Conservation (phyloP, 2,329 filamentous ascomycete genomes). For the Diaporthe sp. region DNA sequence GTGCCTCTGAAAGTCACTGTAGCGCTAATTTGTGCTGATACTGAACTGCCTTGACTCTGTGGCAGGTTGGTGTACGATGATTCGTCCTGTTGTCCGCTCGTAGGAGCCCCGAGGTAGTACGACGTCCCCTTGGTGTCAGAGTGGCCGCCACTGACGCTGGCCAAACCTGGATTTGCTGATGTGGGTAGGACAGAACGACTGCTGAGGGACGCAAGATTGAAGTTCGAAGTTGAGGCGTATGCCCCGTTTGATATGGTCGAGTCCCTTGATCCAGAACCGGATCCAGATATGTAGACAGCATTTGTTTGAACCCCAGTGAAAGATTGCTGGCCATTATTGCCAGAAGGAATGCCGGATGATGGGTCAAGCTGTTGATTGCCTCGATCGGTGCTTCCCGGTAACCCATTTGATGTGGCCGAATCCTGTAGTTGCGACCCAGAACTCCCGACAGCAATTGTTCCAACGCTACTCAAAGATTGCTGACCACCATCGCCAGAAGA, state of each 20-base stretch:
- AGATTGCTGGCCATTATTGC: not conserved
- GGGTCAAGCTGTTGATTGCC: not conserved
- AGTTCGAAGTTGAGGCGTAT: no score
- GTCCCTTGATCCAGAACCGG: not conserved
- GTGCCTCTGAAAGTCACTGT: not conserved
- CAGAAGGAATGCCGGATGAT: not conserved
- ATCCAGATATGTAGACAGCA: no score
- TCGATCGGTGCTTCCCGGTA: no score
- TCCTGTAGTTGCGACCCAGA: not conserved
- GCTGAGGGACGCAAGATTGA: no score
- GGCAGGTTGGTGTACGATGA: not conserved
- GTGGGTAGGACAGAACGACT: no score
- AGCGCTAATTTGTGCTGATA: no score
- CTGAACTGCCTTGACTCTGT: not conserved
- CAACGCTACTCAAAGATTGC: not conserved
- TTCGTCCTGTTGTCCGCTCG: no score
- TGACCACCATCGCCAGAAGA: not conserved
- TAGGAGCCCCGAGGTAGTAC: not conserved
- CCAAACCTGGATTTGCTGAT: not conserved
- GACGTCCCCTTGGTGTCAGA: not conserved
- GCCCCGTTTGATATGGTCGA: no score
- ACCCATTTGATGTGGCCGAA: no score
- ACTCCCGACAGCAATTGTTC: no score
- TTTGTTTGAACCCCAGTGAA: not conserved
- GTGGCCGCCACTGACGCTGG: fast-evolving